Evolutionary conservation across 495 filamentous ascomycete genomes (phyloP).

Genomic region (Aspergillus cavernicola): DNA sequence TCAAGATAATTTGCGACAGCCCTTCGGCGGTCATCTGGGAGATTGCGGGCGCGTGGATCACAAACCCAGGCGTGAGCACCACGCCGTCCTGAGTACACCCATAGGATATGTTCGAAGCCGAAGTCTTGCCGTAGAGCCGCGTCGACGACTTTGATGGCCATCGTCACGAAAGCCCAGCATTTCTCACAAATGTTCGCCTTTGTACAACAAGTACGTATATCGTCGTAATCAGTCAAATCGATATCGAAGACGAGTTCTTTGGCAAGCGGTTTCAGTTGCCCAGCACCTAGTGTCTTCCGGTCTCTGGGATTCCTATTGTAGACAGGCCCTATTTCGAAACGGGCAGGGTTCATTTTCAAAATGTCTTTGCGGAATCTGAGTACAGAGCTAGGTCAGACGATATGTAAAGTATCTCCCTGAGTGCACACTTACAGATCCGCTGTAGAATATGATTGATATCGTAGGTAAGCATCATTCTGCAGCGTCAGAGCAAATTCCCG

Average conservation of each 20-base stretch:
- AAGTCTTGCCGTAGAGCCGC: slow-evolving; percentile 85
- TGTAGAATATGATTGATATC: slow-evolving; percentile 86
- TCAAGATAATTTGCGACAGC: slow-evolving; percentile 87
- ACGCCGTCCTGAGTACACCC: slow-evolving; percentile 96
- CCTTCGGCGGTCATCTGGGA: slow-evolving; percentile 79
- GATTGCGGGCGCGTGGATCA: slow-evolving; percentile 73
- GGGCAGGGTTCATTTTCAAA: slow-evolving; percentile 76
- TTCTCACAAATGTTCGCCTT: slow-evolving; percentile 90
- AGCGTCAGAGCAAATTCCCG: slow-evolving; percentile 94
- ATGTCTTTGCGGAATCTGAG: slow-evolving; percentile 85
- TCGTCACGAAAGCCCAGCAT: slow-evolving; percentile 95
- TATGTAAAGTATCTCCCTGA: background rate
- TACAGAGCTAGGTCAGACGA: slow-evolving; percentile 10
- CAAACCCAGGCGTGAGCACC: slow-evolving; percentile 99
- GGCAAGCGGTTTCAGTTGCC: slow-evolving; percentile 66
- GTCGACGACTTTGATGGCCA: slow-evolving; percentile 94
- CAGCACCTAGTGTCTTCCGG: slow-evolving; percentile 70
- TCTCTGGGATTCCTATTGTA: slow-evolving; percentile 92
- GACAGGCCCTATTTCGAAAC: slow-evolving; percentile 96
- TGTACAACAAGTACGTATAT: slow-evolving; percentile 90
- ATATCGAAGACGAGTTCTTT: slow-evolving; percentile 99
- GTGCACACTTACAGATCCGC: slow-evolving; percentile 68
- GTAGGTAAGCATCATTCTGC: slow-evolving; percentile 81
- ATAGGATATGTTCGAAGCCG: slow-evolving; percentile 92
- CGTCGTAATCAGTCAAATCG: slow-evolving; percentile 97